A percentile compares a stretch with the other conserved stretches of the same genome.
phyloP scores from a whole-genome alignment of 2,329 filamentous ascomycete species.

The Apiospora sp. region DNA sequence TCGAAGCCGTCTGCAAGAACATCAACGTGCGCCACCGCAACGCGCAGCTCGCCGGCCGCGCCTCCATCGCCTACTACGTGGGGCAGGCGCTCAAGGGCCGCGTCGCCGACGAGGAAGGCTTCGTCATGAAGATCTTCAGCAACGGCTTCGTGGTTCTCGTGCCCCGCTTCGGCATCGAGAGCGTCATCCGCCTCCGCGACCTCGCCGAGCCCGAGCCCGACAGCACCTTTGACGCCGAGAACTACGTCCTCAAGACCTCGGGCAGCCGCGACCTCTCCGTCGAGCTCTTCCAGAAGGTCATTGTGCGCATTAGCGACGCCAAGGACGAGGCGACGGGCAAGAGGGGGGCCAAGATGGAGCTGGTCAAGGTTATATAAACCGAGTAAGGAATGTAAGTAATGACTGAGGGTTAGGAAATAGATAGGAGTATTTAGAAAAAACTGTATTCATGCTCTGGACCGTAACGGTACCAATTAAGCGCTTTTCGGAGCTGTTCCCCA shows the following conservation, averaged over 20 bases:
- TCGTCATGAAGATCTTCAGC: conserved; percentile 96
- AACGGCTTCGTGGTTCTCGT: conserved; percentile 98
- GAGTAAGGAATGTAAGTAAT: neutral
- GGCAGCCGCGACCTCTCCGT: conserved; percentile 67
- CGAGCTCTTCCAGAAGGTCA: conserved; percentile 91
- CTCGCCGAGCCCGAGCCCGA: conserved; percentile 80
- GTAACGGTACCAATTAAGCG: neutral
- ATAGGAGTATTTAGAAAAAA: neutral
- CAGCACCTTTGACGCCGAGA: conserved; percentile 84
- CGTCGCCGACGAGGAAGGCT: conserved; percentile 84
- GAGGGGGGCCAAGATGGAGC: conserved; percentile 83
- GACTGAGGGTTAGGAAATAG: neutral
- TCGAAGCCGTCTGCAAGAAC: conserved; percentile 96
- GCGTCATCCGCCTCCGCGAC: conserved; percentile 85
- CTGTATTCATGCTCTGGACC: conserved; percentile 12
- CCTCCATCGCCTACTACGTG: conserved; percentile 97
- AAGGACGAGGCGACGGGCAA: conserved; percentile 97
- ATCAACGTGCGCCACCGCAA: conserved; percentile 98
- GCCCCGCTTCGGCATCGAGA: conserved; percentile 93
- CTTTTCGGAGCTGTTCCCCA: neutral
- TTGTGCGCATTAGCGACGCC: conserved; percentile 87
- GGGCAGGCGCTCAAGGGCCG: conserved; percentile 89
- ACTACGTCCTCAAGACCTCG: conserved; percentile 74
- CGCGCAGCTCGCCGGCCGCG: conserved; percentile 92
- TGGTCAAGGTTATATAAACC: conserved; percentile 49